Evolutionary conservation across 345 rosid genomes (phyloP), one percentile per base, ranked within the genome.

Genomic region (Corchorus olitorius): DNA sequence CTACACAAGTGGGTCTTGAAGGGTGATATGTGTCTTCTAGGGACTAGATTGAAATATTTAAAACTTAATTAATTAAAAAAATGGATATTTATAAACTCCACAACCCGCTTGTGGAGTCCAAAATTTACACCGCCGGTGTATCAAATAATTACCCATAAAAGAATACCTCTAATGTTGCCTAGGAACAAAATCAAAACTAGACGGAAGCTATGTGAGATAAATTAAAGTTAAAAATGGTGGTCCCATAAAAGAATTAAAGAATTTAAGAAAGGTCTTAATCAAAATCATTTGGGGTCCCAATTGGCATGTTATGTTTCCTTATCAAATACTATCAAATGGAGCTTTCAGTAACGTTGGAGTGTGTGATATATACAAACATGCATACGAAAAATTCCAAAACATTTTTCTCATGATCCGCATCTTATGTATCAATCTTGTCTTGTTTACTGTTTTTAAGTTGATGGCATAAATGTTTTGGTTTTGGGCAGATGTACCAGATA

Each of bases 401-500:
- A 6, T 45, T 27, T 5, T 33, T 5, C 33, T 12, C 27, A 4
- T 39, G 5, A n/a, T 3, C 55, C 15, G n/a, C 41, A 13, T 61
- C 43, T 13, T 5, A 34, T 33, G 34, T 5, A 14, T 27, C 16
- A 11, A 27, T 60, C 6, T 60, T 27, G 64, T 60, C 39, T 27
- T 27, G 8, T 33, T 61, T 58, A 58, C 14, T 53, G 56, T 27
- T 27, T 27, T 53, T 53, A 53, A 16, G 8, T 16, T 2, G 3
- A 27, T 27, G 11, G 11, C 64, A 22, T 4, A 5, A 11, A 12
- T 3, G 12, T 11, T 63, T 14, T 37, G 19, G 48, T 4, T 16
- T 49, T 35, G 77, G 70, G 0, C 84, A 94, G 97, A 94, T 86
- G 98, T 93, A 59, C 97, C 98, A 27, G 98, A 89, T 50, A 93